These are phyloP conservation scores for Metschnikowia picachoensis DNA, from an alignment of 805 yeast genomes.

Conservation along the genomic window DNA sequence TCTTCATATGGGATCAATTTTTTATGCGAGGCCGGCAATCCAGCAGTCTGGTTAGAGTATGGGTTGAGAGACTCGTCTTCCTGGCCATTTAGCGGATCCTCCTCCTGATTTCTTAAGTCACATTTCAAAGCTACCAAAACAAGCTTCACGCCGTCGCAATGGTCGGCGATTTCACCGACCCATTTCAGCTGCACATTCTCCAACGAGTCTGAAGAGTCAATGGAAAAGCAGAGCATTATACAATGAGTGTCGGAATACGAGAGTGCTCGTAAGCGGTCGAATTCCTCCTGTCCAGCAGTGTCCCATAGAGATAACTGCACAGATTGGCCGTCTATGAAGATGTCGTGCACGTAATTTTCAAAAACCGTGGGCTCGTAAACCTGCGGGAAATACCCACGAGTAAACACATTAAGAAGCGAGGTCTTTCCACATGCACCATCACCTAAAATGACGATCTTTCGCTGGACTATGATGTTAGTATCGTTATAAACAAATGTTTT, in stretches of 20 bases:
- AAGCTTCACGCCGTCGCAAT: constrained; percentile 92
- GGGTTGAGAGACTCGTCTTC: constrained; percentile 33
- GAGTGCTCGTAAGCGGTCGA: constrained; percentile 86
- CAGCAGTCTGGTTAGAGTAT: constrained; percentile 26
- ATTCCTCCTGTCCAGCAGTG: constrained; percentile 99
- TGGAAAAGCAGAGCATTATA: constrained; percentile 92
- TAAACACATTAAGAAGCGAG: constrained; percentile 88
- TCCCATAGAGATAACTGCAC: constrained; percentile 95
- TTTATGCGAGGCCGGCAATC: constrained; percentile 38
- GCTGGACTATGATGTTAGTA: constrained; percentile 50
- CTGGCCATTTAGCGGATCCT: constrained; percentile 23
- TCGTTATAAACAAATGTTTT: neutral
- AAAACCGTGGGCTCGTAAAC: constrained; percentile 98
- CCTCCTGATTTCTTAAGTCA: constrained; percentile 73
- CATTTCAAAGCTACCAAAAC: constrained; percentile 94
- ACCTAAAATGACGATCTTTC: constrained; percentile 91
- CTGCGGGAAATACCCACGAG: constrained; percentile 96
- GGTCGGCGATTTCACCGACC: constrained; percentile 96
- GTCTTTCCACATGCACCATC: constrained; percentile 99
- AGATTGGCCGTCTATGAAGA: constrained; percentile 90
- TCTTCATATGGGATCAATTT: constrained; percentile 83
- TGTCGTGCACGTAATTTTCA: constrained; percentile 95
- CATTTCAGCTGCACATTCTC: constrained; percentile 94
- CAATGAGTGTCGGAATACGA: constrained; percentile 96
- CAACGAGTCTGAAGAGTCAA: constrained; percentile 89